A percentile compares a stretch with the other conserved stretches of the same genome.
Conservation (phyloP, 2,329 filamentous ascomycete species). For the Cercospora zeina region DNA sequence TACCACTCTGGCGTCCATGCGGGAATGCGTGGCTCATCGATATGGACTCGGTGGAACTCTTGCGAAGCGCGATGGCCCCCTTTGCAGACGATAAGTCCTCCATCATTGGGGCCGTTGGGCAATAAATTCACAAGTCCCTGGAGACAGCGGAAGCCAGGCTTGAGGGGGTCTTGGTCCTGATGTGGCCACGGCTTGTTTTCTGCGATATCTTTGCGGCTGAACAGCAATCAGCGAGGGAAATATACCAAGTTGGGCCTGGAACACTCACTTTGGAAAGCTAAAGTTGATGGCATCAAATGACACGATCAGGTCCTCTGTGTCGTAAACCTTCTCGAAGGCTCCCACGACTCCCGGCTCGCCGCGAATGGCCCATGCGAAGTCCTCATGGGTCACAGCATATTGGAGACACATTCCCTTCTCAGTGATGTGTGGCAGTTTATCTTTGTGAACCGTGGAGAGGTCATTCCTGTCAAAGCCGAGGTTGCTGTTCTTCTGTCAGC, state of each 20-base stretch:
- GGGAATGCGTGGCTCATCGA: slow-evolving; percentile 35
- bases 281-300: slow-evolving; percentile 54
- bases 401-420: slow-evolving; percentile 53
- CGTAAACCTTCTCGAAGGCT: slow-evolving; percentile 51
- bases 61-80: slow-evolving; percentile 39
- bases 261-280: slow-evolving; percentile 41
- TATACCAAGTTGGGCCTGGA: neutral
- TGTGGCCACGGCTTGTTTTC: slow-evolving; percentile 51
- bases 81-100: slow-evolving; percentile 42
- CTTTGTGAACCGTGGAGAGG: slow-evolving; percentile 39
- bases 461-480: slow-evolving; percentile 44
- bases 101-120: slow-evolving; percentile 43
- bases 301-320: slow-evolving; percentile 51
- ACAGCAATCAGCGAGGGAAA: neutral
- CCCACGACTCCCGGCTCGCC: slow-evolving; percentile 51
- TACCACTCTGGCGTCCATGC: slow-evolving; percentile 41
- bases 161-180: slow-evolving; percentile 50
- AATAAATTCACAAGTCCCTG: slow-evolving; percentile 54
- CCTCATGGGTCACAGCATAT: slow-evolving; percentile 53
- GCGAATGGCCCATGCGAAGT: slow-evolving; percentile 54
- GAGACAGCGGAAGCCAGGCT: slow-evolving; percentile 53
- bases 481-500: slow-evolving; percentile 32
- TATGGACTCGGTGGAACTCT: slow-evolving; percentile 39
- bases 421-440: slow-evolving; percentile 45
- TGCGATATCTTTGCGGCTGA: slow-evolving; percentile 42